A percentile compares a stretch with the other conserved stretches of the same genome.
phyloP scores from a whole-genome alignment of 2,329 filamentous ascomycete genomes.

The Exophiala dermatitidis region DNA sequence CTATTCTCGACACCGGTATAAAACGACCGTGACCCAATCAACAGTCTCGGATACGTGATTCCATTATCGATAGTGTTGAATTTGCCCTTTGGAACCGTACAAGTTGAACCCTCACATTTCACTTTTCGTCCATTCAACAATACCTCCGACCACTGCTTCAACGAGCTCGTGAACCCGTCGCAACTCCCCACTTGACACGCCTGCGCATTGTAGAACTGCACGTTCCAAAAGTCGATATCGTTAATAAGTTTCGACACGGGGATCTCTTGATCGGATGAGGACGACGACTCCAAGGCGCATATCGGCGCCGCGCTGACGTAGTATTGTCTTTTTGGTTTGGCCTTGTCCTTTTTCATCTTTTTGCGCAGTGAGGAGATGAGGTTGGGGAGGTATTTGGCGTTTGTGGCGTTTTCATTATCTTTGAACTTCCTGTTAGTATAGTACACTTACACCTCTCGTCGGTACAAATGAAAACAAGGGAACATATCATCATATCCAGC shows the following conservation, averaged over 20 bases:
- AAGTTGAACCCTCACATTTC: not conserved
- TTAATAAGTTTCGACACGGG: conserved; percentile 1
- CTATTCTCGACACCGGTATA: not conserved
- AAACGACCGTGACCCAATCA: conserved; percentile 5
- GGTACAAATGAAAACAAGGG: too few relatives aligned
- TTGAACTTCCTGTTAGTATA: not conserved
- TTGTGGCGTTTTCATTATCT: conserved; percentile 10
- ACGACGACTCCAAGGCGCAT: conserved; percentile 32
- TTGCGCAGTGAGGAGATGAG: conserved; percentile 8
- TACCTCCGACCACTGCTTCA: conserved; percentile 2
- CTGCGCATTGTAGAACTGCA: conserved; percentile 18
- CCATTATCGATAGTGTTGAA: not conserved
- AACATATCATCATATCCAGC: not conserved
- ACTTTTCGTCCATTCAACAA: not conserved
- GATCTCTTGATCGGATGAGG: conserved; percentile 34
- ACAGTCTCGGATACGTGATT: conserved; percentile 3
- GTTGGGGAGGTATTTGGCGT: not conserved
- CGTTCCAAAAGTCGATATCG: conserved; percentile 10
- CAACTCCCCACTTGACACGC: conserved; percentile 6
- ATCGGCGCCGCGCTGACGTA: conserved; percentile 49
- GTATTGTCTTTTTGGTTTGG: conserved; percentile 29
- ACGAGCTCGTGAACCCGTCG: not conserved
- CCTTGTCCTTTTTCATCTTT: not conserved
- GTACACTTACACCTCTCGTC: too few relatives aligned
- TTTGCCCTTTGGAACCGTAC: not conserved